These are phyloP conservation scores for Amylocarpus encephaloides DNA, from an alignment of 2,329 filamentous ascomycete genomes.

Conservation along the genomic window DNA sequence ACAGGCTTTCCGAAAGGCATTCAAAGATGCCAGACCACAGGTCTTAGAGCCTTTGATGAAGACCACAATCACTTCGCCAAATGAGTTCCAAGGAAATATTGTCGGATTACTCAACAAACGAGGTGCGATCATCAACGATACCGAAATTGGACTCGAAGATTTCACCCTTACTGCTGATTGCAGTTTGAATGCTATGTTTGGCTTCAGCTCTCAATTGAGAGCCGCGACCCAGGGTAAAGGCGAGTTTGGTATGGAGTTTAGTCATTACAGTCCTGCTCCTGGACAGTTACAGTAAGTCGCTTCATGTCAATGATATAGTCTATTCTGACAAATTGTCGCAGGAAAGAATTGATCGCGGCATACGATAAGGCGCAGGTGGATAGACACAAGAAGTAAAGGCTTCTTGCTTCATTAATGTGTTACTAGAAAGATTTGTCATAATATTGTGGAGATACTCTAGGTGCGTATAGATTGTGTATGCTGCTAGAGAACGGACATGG, in stretches of 20 bases:
- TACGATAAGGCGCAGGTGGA: conserved; percentile 61
- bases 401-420: conserved; percentile 5
- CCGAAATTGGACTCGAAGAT: conserved; percentile 87
- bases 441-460: background rate
- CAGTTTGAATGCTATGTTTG: conserved; percentile 95
- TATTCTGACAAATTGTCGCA: conserved; percentile 21
- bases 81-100: conserved; percentile 95
- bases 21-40: conserved; percentile 70
- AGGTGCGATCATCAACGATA: conserved; percentile 90
- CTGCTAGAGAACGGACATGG: background rate
- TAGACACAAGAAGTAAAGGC: conserved; percentile 33
- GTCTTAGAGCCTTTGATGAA: conserved; percentile 98
- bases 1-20: conserved; percentile 93
- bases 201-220: conserved; percentile 84
- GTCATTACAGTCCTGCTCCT: conserved; percentile 84
- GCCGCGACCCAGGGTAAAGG: conserved; percentile 97
- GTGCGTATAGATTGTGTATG: background rate
- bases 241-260: conserved; percentile 98
- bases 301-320: background rate
- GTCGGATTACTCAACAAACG: conserved; percentile 96
- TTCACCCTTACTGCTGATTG: conserved; percentile 91
- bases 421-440: conserved; percentile 8
- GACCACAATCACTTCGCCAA: conserved; percentile 90
- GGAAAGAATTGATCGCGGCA: conserved; percentile 61
- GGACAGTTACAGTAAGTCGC: conserved; percentile 76